A percentile compares a stretch with the other conserved stretches of the same genome.
Conservation (phyloP, 495 filamentous ascomycete genomes). For the Apiosordaria backusii region DNA sequence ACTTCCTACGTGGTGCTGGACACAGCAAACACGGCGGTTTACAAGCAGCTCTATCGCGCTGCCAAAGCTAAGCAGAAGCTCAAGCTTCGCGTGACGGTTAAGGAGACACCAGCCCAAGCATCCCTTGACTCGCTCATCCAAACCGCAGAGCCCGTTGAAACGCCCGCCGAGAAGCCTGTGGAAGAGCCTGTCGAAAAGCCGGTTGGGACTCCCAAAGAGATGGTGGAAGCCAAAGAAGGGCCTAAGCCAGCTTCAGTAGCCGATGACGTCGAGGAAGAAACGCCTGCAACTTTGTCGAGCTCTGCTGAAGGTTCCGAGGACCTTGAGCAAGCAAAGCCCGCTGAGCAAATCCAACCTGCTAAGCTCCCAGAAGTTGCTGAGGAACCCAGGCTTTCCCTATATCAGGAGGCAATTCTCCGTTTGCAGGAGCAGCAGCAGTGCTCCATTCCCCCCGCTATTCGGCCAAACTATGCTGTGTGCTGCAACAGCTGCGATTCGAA, state of each 20-base stretch:
- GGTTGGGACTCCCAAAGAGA: background rate
- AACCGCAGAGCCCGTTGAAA: slow-evolving; percentile 28
- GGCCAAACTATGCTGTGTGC: slow-evolving; percentile 60
- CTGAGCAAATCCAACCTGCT: background rate
- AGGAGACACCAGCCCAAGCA: slow-evolving; percentile 9
- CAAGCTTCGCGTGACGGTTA: slow-evolving; percentile 70
- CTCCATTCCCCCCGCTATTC: background rate
- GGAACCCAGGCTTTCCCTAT: background rate
- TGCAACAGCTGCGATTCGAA: slow-evolving; percentile 84
- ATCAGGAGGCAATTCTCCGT: background rate
- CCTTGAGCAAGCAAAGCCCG: background rate
- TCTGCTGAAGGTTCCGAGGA: background rate
- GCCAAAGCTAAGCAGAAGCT: slow-evolving; percentile 99
- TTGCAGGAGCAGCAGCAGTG: background rate
- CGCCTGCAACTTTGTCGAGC: background rate
- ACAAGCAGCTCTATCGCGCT: slow-evolving; percentile 95
- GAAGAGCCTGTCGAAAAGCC: slow-evolving; percentile 22
- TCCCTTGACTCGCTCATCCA: slow-evolving; percentile 24
- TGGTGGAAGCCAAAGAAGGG: slow-evolving; percentile 16
- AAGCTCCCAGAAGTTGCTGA: background rate
- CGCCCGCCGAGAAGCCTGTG: slow-evolving; percentile 5
- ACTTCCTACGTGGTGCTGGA: slow-evolving; percentile 76
- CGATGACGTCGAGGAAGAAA: slow-evolving; percentile 26
- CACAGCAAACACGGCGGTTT: slow-evolving; percentile 70
- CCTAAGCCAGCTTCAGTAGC: slow-evolving; percentile 29